Conservation (phyloP, 2,329 filamentous ascomycete genomes). For the Colletotrichum truncatum region DNA sequence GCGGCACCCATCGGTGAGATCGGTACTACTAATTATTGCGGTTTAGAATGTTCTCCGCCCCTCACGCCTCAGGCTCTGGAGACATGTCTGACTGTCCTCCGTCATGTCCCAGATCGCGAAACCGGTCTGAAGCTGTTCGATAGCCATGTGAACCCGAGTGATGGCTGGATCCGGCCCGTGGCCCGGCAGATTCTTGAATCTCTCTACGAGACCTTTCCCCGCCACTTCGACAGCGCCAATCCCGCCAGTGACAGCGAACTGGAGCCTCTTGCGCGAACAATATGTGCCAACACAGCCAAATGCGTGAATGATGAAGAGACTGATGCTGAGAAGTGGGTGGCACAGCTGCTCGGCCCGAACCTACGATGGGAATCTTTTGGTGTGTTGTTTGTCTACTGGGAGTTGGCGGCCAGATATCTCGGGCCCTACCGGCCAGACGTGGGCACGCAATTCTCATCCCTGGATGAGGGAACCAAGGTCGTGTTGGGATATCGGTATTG, state of each 20-base stretch:
- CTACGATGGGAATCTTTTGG: conserved; percentile 56
- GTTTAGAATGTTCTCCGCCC: conserved; percentile 17
- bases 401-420: conserved; percentile 19
- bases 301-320: conserved; percentile 45
- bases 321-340: conserved; percentile 46
- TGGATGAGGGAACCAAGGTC: conserved; percentile 19
- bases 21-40: conserved; percentile 2
- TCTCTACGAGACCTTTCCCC: conserved; percentile 41
- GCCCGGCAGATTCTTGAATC: conserved; percentile 40
- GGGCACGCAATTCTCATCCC: not conserved
- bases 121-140: conserved; percentile 35
- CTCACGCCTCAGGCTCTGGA: conserved; percentile 37
- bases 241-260: conserved; percentile 39
- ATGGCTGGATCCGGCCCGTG: conserved; percentile 43
- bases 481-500: conserved; percentile 33
- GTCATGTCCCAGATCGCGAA: conserved; percentile 41
- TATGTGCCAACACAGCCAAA: conserved; percentile 48
- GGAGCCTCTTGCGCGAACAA: conserved; percentile 43
- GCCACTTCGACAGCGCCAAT: conserved; percentile 33
- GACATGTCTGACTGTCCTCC: conserved; percentile 48
- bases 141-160: conserved; percentile 33
- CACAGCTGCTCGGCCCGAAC: conserved; percentile 47
- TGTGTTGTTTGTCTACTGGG: conserved; percentile 42
- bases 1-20: conserved; percentile 15
- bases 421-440: conserved; percentile 18